Conservation (phyloP, 352 stramenopile genomes). For the Phytophthora macrochlamydospora region DNA sequence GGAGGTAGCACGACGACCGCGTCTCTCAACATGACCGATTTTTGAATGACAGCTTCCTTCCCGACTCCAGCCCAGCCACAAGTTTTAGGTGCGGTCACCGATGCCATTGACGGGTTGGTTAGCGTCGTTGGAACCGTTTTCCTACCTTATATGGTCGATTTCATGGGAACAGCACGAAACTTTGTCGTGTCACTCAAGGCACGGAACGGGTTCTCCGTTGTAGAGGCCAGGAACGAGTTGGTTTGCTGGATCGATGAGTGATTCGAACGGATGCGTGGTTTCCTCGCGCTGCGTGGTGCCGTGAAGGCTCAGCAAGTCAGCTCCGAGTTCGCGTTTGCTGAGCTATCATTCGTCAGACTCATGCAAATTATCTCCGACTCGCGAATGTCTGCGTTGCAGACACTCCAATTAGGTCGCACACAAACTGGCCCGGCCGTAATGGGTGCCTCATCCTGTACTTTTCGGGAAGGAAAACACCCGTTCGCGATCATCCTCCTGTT, state of each 20-base stretch:
- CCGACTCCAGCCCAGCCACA: neutral
- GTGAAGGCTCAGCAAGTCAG: neutral
- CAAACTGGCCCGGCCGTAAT: neutral
- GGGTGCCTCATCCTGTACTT: neutral
- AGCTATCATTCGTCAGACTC: conserved; percentile 4
- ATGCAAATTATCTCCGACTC: conserved; percentile 14
- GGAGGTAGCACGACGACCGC: neutral
- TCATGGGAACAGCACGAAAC: conserved; percentile 3
- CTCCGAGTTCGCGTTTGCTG: conserved; percentile 13
- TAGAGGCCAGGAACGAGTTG: conserved; percentile 1
- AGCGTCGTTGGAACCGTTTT: neutral
- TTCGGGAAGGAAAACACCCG: neutral
- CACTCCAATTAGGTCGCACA: neutral
- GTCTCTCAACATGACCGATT: conserved; percentile 9
- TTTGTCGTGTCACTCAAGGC: conserved; percentile 11
- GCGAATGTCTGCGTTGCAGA: neutral
- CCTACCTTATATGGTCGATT: neutral
- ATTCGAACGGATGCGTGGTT: conserved; percentile 7
- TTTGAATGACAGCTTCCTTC: conserved; percentile 8
- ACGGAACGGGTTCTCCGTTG: neutral
- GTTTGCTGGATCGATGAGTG: conserved; percentile 12
- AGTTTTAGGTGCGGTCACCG: conserved; percentile 2
- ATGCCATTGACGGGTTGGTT: conserved; percentile 13
- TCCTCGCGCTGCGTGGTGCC: neutral
- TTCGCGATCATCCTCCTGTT: conserved; percentile 1